Conservation (phyloP, 768 basidiomycete species). For the Hydnomerulius pinastri region DNA sequence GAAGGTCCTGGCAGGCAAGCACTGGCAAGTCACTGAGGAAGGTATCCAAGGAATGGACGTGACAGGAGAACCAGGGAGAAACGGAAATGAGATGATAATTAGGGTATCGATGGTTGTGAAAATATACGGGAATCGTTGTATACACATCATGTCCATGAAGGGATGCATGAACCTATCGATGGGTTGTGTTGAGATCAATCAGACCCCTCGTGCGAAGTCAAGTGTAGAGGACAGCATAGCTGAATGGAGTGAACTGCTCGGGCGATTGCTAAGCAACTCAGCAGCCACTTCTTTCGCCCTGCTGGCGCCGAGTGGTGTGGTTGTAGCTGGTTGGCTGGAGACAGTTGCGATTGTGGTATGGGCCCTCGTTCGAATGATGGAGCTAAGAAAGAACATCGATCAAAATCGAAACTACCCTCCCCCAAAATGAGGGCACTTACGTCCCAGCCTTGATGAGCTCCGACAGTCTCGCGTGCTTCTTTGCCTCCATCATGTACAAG, state of each 20-base stretch:
- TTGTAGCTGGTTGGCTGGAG: slow-evolving; percentile 13
- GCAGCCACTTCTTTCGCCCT: slow-evolving; percentile 72
- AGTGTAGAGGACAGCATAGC: neutral
- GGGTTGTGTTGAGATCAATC: neutral
- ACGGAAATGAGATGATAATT: neutral
- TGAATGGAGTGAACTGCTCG: neutral
- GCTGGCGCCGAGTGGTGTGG: slow-evolving; percentile 50
- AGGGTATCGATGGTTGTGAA: slow-evolving; percentile 13
- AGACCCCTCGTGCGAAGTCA: slow-evolving; percentile 1
- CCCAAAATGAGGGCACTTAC: slow-evolving; percentile 30
- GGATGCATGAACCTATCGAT: too few species aligned
- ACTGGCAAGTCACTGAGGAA: too few species aligned
- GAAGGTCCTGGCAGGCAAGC: neutral
- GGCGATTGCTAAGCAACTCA: slow-evolving; percentile 9
- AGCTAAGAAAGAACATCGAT: slow-evolving; percentile 18
- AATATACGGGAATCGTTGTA: slow-evolving; percentile 5
- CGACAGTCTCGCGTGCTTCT: slow-evolving; percentile 48
- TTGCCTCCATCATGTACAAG: slow-evolving; percentile 59
- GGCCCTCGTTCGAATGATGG: slow-evolving; percentile 38
- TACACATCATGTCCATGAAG: too few species aligned
- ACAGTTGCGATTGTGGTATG: slow-evolving; percentile 31
- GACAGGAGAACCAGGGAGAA: too few species aligned
- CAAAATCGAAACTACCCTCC: slow-evolving; percentile 1
- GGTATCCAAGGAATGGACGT: neutral
- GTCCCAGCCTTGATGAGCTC: slow-evolving; percentile 60